phyloP scores from a whole-genome alignment of 1,284 basidiomycete genomes.

The Nidula niveotomentosa region DNA sequence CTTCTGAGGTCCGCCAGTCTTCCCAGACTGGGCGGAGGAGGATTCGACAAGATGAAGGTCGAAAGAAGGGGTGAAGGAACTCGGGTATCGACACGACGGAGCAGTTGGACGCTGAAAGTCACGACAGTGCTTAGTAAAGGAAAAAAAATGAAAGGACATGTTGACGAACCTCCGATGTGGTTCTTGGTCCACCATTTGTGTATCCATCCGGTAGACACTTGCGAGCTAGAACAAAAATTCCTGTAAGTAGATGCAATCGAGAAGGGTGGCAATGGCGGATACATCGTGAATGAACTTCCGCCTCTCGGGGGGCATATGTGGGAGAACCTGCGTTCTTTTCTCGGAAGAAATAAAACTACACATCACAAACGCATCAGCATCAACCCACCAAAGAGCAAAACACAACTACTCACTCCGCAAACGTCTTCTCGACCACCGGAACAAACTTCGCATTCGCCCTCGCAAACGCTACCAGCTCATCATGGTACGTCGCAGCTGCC shows the following conservation, averaged over 20 bases:
- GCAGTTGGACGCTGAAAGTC: constrained; percentile 65
- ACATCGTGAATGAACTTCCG: constrained; percentile 80
- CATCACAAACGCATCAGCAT: not conserved
- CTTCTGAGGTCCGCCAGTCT: constrained; percentile 56
- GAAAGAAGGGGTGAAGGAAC: constrained; percentile 74
- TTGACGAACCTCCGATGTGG: constrained; percentile 53
- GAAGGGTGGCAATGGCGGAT: constrained; percentile 15
- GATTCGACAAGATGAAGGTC: constrained; percentile 26
- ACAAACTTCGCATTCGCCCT: constrained; percentile 68
- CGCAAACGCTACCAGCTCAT: constrained; percentile 64
- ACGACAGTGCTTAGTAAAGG: constrained; percentile 1
- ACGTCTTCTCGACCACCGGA: constrained; percentile 72
- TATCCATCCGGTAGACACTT: constrained; percentile 76
- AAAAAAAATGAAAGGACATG: not conserved
- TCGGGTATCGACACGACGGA: constrained; percentile 79
- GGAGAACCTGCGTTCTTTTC: constrained; percentile 72
- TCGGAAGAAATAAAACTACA: constrained; percentile 67
- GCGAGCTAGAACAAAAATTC: constrained; percentile 49
- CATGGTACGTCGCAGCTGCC: constrained; percentile 50
- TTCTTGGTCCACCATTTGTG: constrained; percentile 83
- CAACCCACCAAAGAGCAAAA: constrained; percentile 4
- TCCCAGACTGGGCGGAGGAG: constrained; percentile 41
- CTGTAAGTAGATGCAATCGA: not conserved
- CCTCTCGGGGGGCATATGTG: constrained; percentile 77
- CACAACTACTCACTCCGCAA: constrained; percentile 62